Evolutionary conservation across 2,329 filamentous ascomycete genomes (phyloP).

Genomic region (Knoxdaviesia proteae): DNA sequence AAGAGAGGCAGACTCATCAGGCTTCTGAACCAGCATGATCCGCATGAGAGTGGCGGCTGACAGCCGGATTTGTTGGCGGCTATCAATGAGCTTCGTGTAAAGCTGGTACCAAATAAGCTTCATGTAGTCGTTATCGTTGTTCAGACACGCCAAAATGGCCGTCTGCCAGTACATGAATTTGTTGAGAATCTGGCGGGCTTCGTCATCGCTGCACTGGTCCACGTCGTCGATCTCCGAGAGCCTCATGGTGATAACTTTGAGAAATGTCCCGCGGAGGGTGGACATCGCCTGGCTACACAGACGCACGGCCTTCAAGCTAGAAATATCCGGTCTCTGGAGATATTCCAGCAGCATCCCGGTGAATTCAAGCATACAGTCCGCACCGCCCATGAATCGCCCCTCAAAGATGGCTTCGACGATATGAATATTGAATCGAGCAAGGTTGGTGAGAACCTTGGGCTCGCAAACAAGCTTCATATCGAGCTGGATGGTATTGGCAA

Average conservation of each 20-base stretch:
- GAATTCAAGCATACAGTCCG: conserved; percentile 67
- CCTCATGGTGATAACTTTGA: conserved; percentile 58
- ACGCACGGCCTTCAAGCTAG: conserved; percentile 67
- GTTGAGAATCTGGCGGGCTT: conserved; percentile 45
- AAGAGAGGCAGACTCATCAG: conserved; percentile 54
- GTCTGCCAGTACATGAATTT: conserved; percentile 93
- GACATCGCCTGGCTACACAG: conserved; percentile 70
- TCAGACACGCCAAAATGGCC: conserved; percentile 60
- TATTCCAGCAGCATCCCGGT: conserved; percentile 72
- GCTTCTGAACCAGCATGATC: conserved; percentile 86
- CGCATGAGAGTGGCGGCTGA: conserved; percentile 72
- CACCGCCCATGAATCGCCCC: conserved; percentile 87
- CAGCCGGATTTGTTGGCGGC: conserved; percentile 43
- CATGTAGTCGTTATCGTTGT: conserved; percentile 61
- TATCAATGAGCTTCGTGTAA: conserved; percentile 69
- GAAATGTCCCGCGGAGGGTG: conserved; percentile 55
- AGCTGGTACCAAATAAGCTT: conserved; percentile 81
- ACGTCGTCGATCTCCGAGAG: conserved; percentile 65
- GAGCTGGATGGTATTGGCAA: conserved; percentile 49
- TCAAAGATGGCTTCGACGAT: conserved; percentile 83
- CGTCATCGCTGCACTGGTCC: conserved; percentile 29
- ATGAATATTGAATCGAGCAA: conserved; percentile 61
- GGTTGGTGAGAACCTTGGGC: conserved; percentile 66
- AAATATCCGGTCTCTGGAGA: conserved; percentile 65
- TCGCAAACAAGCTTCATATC: conserved; percentile 57